phyloP scores from a whole-genome alignment of 257 asterid genomes.

The Nicotiana benthamiana region DNA sequence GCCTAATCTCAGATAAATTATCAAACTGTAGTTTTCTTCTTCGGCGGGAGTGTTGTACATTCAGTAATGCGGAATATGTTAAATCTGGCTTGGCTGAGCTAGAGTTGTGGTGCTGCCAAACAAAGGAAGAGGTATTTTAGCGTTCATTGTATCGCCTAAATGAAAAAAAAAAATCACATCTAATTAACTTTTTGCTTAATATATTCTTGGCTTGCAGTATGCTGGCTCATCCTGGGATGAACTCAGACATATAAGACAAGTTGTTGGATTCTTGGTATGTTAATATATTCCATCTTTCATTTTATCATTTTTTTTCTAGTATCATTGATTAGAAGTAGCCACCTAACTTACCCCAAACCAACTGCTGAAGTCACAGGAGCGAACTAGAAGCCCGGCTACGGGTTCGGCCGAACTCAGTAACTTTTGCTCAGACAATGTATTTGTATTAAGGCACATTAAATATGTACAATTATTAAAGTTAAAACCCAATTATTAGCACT shows the following conservation, averaged over 20 bases:
- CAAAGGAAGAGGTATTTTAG: constrained; percentile 74
- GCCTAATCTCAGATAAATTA: not conserved
- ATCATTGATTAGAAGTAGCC: not conserved
- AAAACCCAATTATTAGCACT: too few species aligned
- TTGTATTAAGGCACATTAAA: too few species aligned
- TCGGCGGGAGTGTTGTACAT: constrained; percentile 92
- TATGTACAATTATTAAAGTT: too few species aligned
- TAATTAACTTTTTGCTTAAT: not conserved
- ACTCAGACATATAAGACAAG: constrained; percentile 91
- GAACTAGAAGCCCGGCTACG: too few species aligned
- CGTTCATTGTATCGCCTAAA: not conserved
- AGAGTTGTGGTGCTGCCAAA: constrained; percentile 94
- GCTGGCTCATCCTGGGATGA: constrained; percentile 98
- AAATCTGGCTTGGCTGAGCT: constrained; percentile 92
- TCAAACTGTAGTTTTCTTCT: constrained; percentile 28
- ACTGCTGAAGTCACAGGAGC: too few species aligned
- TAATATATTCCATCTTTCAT: not conserved
- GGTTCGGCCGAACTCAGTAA: too few species aligned
- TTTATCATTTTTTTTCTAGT: not conserved
- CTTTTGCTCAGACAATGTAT: too few species aligned
- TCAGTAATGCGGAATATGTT: constrained; percentile 91
- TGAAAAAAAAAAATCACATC: not conserved
- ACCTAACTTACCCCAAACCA: not conserved
- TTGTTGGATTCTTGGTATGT: constrained; percentile 98
- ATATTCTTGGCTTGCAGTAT: constrained; percentile 40